Evolutionary conservation across 305 asterid species (phyloP), one percentile per base, ranked within the genome.

Genomic region (Solanum aculeatissimum): DNA sequence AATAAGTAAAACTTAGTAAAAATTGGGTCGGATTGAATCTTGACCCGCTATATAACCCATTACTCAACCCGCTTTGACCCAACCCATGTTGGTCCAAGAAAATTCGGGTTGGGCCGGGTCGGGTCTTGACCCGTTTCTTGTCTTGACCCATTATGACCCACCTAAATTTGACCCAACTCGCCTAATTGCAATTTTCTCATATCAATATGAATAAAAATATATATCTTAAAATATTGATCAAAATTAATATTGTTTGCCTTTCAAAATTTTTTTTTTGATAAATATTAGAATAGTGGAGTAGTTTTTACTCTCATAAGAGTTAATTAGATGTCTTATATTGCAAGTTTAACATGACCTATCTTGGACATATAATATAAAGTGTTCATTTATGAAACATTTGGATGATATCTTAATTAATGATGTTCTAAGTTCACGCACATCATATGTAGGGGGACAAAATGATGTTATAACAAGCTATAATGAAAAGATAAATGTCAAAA

Each of bases 261-360:
- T 35, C 1, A 35, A 35, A 35, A 35, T n/a, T n/a, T n/a, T n/a
- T n/a, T n/a, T 2, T 0, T n/a, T 63, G 6, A 63, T 40, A 63
- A 14, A 3, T 27, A 27, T 27, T 1, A 0, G 1, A 7, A 14
- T 7, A 13, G 0, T 0, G 2, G 6, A 27, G 0, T 27, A 63
- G 66, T 14, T 27, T 63, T 63, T 63, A 65, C 51, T n/a, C 32
- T n/a, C 35, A n/a, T 70, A 42, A 13, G 6, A 63, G 71, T 27
- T 21, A 42, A 45, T 71, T 71, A 13, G 29, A 69, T 42, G n/a
- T 42, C 55, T 71, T 21, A 1, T 71, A n/a, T 71, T 70, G 51
- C 55, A 42, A 42, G n/a, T 42, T 71, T 42, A 42, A 71, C 80
- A 42, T 21, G n/a, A 71, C 79, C 14, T 32, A 2, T 19, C 19